Conservation (phyloP, 2,329 filamentous ascomycete species). For the Beauveria medogensis region DNA sequence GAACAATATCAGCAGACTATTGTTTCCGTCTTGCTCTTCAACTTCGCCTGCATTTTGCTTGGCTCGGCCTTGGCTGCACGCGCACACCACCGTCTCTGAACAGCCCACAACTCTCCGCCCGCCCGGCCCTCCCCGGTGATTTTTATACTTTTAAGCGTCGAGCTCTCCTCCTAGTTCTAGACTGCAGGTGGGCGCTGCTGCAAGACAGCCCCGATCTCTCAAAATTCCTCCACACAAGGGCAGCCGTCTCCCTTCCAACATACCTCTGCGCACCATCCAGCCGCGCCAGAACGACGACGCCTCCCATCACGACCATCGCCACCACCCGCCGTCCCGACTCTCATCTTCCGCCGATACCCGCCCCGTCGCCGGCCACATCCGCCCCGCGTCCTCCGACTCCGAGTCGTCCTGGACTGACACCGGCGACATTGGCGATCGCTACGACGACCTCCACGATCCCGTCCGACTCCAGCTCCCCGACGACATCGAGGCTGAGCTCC, state of each 20-base stretch:
- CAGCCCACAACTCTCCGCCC: background rate
- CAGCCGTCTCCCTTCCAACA: constrained; percentile 69
- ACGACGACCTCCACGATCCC: constrained; percentile 75
- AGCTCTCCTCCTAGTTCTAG: background rate
- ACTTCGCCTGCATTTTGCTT: background rate
- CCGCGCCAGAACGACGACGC: constrained; percentile 24
- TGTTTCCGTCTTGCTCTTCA: background rate
- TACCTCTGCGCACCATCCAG: constrained; percentile 72
- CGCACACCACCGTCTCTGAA: background rate
- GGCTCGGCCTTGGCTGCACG: background rate
- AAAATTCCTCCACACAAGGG: constrained; percentile 74
- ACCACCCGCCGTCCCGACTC: constrained; percentile 38
- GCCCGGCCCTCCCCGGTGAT: background rate
- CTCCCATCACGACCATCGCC: constrained; percentile 29
- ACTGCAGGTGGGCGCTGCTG: constrained; percentile 62
- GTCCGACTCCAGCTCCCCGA: constrained; percentile 61
- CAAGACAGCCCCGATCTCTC: constrained; percentile 65
- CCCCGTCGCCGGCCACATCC: constrained; percentile 27
- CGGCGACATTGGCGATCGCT: constrained; percentile 87
- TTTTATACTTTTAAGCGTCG: constrained; percentile 3
- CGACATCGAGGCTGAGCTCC: constrained; percentile 55
- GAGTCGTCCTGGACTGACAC: constrained; percentile 84
- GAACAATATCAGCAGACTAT: constrained; percentile 3
- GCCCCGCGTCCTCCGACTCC: constrained; percentile 44
- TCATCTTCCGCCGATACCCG: constrained; percentile 35